Base-by-base conservation (phyloP, 768 basidiomycete genomes). In the Mycena alexandri region DNA sequence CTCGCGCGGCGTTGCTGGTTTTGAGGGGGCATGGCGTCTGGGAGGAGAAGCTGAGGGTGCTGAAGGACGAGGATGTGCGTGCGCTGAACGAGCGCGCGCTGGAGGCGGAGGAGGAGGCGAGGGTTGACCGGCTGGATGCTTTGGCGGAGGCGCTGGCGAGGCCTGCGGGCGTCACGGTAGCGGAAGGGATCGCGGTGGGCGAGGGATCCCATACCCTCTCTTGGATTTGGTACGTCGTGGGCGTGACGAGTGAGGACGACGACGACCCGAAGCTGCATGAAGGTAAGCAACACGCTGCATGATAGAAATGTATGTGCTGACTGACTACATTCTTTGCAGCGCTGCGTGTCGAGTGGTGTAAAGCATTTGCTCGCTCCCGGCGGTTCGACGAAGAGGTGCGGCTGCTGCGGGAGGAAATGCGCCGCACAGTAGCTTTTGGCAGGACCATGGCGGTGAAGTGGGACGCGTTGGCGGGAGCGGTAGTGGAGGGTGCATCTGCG, bases 321-420 rank as follows among this genome's bases (percentile, higher is more conserved):
- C 44, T 41, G 24, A 21, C 5, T 17, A 38, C 21, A 5, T 13
- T n/a, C 22, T 38, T 5, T 22, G 14, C 33, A 63, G 61, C 61
- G 3, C 51, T 63, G 17, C 38, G 38, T 2, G 38, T 38, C 4
- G 38, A 38, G 14, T 38, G 38, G 38, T 38, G 38, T 14, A 38
- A 38, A 38, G 63, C 56, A 3, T 61, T 48, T 25, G 36, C 70
- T 29, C 6, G 6, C 29, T 29, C 29, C 0, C 46, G 73, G 5
- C 67, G 65, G 14, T 60, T 41, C 52, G 2, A n/a, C n/a, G 70
- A 74, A 24, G 73, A 74, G 19, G 52, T 69, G 1, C 47, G 54
- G 25, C 50, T 70, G 4, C 43, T 74, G 5, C 47, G 36, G 10
- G 73, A 73, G 53, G 73, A 74, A 47, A 74, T 72, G 73, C 48